A percentile compares a stretch with the other conserved stretches of the same genome.
These are phyloP conservation scores for Trichoderma gracile DNA, from an alignment of 2,329 filamentous ascomycete genomes.

Conservation along the genomic window DNA sequence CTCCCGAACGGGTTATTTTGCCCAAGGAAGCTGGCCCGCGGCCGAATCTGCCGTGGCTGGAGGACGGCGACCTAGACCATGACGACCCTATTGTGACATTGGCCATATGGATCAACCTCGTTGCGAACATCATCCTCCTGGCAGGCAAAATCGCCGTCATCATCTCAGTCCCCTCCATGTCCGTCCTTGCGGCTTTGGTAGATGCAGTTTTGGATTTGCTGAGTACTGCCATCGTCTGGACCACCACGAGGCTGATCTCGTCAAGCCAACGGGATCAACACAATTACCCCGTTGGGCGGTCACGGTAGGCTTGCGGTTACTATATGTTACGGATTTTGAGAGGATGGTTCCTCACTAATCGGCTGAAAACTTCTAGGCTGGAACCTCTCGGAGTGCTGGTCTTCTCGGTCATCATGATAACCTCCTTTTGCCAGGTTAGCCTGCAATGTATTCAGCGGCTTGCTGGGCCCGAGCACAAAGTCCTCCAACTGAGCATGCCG, in stretches of 20 bases:
- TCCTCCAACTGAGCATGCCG: conserved; percentile 72
- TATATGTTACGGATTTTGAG: neutral
- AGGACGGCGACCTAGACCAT: conserved; percentile 71
- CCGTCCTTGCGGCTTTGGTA: conserved; percentile 76
- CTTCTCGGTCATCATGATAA: conserved; percentile 85
- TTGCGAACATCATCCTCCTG: conserved; percentile 74
- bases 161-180: conserved; percentile 75
- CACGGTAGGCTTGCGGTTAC: conserved; percentile 43
- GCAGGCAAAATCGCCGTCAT: conserved; percentile 76
- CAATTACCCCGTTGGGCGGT: conserved; percentile 74
- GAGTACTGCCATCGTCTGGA: conserved; percentile 78
- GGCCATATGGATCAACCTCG: conserved; percentile 83
- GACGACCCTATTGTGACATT: conserved; percentile 75
- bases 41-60: conserved; percentile 67
- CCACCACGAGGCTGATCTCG: conserved; percentile 70
- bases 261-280: conserved; percentile 69
- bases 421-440: conserved; percentile 76
- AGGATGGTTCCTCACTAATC: neutral
- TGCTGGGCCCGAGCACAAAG: conserved; percentile 57
- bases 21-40: conserved; percentile 39
- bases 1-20: neutral
- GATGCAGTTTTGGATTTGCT: conserved; percentile 80
- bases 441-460: conserved; percentile 69
- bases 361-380: conserved; percentile 48
- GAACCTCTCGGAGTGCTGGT: conserved; percentile 80